These are phyloP conservation scores for Tolypocladium capitatum DNA, from an alignment of 2,329 filamentous ascomycete species.

Conservation along the genomic window DNA sequence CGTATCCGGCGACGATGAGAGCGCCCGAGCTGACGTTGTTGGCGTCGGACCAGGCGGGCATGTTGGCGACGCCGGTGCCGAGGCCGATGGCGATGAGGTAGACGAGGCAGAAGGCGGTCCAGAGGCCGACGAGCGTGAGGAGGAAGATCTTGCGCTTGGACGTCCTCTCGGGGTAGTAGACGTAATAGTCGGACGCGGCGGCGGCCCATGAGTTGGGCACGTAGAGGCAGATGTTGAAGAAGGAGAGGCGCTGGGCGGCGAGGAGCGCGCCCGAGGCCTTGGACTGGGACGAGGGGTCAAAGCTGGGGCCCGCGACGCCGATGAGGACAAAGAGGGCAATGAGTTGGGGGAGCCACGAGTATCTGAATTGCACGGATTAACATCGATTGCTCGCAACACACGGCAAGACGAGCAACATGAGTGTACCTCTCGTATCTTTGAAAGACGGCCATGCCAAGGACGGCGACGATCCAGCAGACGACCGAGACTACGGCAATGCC, in stretches of 20 bases:
- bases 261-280: conserved; percentile 47
- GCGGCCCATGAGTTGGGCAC: conserved; percentile 45
- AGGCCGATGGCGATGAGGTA: conserved; percentile 50
- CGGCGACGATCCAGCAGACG: conserved; percentile 60
- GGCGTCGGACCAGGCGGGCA: conserved; percentile 34
- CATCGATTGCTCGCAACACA: background rate
- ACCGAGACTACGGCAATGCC: conserved; percentile 66
- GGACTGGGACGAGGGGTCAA: conserved; percentile 47
- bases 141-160: conserved; percentile 51
- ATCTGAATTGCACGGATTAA: conserved; percentile 6
- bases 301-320: conserved; percentile 49
- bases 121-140: conserved; percentile 55
- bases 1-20: conserved; percentile 41
- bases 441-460: conserved; percentile 38
- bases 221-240: conserved; percentile 56
- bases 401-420: background rate
- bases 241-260: conserved; percentile 47
- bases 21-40: conserved; percentile 41
- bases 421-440: conserved; percentile 53
- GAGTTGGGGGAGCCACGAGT: conserved; percentile 50
- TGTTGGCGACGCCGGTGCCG: conserved; percentile 34
- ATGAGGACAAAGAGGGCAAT: conserved; percentile 62
- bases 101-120: conserved; percentile 46
- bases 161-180: conserved; percentile 56
- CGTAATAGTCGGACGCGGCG: conserved; percentile 67